A percentile compares a stretch with the other conserved stretches of the same genome.
Evolutionary conservation across 176 grass and related monocot species (phyloP).

Genomic region (Zea luxurians): DNA sequence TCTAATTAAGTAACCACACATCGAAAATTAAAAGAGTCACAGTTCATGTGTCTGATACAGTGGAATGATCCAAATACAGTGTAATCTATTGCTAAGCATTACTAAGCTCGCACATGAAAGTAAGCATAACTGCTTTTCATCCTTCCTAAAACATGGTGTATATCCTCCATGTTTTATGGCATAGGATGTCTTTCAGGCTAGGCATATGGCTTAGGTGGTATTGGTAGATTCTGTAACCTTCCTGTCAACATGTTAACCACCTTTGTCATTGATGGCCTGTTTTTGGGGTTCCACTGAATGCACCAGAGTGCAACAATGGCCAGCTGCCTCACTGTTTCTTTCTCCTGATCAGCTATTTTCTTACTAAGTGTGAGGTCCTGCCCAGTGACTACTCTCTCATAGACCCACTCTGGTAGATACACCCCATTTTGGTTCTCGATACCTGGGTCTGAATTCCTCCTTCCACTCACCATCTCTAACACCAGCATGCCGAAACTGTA

Average conservation of each 20-base stretch:
- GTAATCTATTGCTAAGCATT: not conserved
- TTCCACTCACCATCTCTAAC: slow-evolving; percentile 59
- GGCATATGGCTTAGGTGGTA: slow-evolving; percentile 54
- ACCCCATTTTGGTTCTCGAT: slow-evolving; percentile 29
- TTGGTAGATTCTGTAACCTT: slow-evolving; percentile 42
- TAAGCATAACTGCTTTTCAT: not conserved
- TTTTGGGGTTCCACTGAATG: slow-evolving; percentile 61
- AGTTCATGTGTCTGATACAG: not conserved
- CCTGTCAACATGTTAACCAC: slow-evolving; percentile 65
- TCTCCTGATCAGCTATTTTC: slow-evolving; percentile 16
- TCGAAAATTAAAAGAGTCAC: not conserved
- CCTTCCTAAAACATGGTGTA: not conserved
- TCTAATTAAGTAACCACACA: not conserved
- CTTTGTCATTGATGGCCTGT: slow-evolving; percentile 56
- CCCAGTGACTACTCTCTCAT: slow-evolving; percentile 10
- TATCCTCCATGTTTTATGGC: not conserved
- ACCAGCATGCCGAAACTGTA: slow-evolving; percentile 54
- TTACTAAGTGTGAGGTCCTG: slow-evolving; percentile 10
- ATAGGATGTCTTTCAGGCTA: slow-evolving; percentile 8
- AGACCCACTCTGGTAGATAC: slow-evolving; percentile 54
- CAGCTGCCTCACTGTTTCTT: slow-evolving; percentile 36
- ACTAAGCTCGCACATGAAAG: not conserved
- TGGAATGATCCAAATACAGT: not conserved
- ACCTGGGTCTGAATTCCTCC: slow-evolving; percentile 51
- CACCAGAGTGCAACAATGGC: slow-evolving; percentile 64